Conservation (phyloP, 1,139 yeast species). For the Nakaseomyces kungkrabaensis region DNA sequence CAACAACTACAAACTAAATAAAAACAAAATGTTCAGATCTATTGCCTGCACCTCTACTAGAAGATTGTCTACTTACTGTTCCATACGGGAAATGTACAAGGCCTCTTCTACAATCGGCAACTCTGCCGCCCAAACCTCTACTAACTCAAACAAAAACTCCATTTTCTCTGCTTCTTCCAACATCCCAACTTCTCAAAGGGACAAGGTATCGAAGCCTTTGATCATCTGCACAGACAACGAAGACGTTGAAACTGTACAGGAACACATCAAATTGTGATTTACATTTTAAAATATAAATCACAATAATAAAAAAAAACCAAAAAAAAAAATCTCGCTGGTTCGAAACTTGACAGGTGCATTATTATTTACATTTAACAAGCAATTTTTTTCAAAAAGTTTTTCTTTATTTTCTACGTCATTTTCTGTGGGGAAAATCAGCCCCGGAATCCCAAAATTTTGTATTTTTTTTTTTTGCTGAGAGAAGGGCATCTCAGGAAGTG, state of each 20-base stretch:
- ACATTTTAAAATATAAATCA: neutral
- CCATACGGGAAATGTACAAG: slow-evolving; percentile 4
- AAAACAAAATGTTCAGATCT: slow-evolving; percentile 2
- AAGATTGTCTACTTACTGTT: slow-evolving; percentile 3
- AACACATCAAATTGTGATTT: slow-evolving; percentile 16
- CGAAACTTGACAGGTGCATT: neutral
- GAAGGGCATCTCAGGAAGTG: too few relatives aligned
- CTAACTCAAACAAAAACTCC: slow-evolving; percentile 5
- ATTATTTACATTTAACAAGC: neutral
- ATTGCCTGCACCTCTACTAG: slow-evolving; percentile 2
- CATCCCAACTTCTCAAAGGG: slow-evolving; percentile 2
- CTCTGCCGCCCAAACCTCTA: neutral
- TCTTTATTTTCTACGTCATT: neutral
- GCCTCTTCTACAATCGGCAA: slow-evolving; percentile 2
- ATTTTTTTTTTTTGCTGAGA: too few relatives aligned
- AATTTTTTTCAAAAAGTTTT: neutral
- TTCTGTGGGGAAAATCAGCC: neutral
- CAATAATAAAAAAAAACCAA: too few relatives aligned
- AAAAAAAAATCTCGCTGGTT: neutral
- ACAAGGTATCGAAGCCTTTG: slow-evolving; percentile 6
- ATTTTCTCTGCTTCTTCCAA: slow-evolving; percentile 7
- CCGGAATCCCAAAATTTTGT: neutral
- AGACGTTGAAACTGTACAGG: slow-evolving; percentile 17
- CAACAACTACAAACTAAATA: neutral
- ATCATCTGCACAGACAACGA: slow-evolving; percentile 21